These are phyloP conservation scores for Triangularia verruculosa DNA, from an alignment of 2,329 filamentous ascomycete species.

Conservation along the genomic window DNA sequence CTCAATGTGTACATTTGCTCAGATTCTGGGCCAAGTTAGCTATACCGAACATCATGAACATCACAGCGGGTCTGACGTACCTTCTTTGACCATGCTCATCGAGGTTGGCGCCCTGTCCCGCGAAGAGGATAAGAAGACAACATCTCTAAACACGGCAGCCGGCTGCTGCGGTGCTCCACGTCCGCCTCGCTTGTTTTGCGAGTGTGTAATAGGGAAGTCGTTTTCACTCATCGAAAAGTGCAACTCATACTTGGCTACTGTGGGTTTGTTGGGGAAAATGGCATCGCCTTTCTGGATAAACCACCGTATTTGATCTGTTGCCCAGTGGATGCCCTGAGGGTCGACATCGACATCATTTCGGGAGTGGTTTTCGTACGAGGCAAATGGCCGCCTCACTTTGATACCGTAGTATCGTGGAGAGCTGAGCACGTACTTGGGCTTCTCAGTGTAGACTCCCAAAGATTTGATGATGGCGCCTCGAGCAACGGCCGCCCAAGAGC, in stretches of 20 bases:
- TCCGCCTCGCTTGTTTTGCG: neutral
- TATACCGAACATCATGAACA: neutral
- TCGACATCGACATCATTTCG: constrained; percentile 19
- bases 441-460: constrained; percentile 27
- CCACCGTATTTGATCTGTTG: constrained; percentile 28
- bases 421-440: constrained; percentile 17
- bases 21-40: constrained; percentile 6
- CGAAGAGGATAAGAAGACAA: constrained; percentile 25
- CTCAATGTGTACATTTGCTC: constrained; percentile 19
- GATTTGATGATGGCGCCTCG: constrained; percentile 30
- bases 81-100: constrained; percentile 5
- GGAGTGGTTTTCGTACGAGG: constrained; percentile 19
- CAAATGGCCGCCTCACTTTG: constrained; percentile 23
- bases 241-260: constrained; percentile 22
- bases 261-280: constrained; percentile 24
- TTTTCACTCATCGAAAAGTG: constrained; percentile 24
- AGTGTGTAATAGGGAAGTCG: constrained; percentile 12
- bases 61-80: neutral
- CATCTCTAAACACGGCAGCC: constrained; percentile 21
- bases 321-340: constrained; percentile 24
- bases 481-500: constrained; percentile 30
- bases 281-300: constrained; percentile 27
- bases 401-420: constrained; percentile 27
- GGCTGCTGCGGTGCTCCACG: neutral
- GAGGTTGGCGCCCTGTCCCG: constrained; percentile 20